Base-by-base conservation (phyloP, 345 rosid genomes). In the Eucalyptus marginata region DNA sequence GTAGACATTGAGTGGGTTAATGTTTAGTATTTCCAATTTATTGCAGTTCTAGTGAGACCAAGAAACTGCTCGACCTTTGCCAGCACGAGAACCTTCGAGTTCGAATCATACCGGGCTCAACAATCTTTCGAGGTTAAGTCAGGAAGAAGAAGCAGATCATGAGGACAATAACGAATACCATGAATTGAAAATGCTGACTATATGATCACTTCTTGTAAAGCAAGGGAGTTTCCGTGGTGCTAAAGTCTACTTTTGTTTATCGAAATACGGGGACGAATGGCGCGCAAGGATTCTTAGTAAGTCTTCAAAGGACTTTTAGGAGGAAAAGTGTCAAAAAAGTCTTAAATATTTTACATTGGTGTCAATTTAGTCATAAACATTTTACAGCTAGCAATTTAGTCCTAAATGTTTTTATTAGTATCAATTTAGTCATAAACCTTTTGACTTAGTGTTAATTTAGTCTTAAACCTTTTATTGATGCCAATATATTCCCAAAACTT, bases 311-410 rank as follows among this genome's bases (percentile, higher is more conserved):
- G 58, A 20, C 58, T 52, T 52, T 20, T 52, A 52, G 25, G 58
- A 52, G 25, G 58, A 52, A 52, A 49, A 52, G 58, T 4, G 58
- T 52, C 2, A 0, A 2, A 52, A 52, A 52, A 52, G 5, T 59
- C 66, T 15, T 59, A 59, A 11, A 59, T 0, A 25, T 58, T 10
- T 52, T 52, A 52, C 0, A 58, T 24, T 25, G 11, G 0, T 59
- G 15, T 7, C 7, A 59, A 59, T 59, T 59, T 25, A 24, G 1
- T 59, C 1, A 5, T 59, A 59, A 59, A 59, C 0, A 0, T 58
- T 58, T 58, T 58, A 27, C 6, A 0, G 3, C 2, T 5, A 3
- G 7, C 64, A 25, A 58, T 24, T 25, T 5, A 25, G n/a, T 25
- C 64, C 64, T 27, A 58, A 5, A 58, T 27, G 13, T 58, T 58